Evolutionary conservation across 116 monocot species (phyloP).

Genomic region (Iris pallida): DNA sequence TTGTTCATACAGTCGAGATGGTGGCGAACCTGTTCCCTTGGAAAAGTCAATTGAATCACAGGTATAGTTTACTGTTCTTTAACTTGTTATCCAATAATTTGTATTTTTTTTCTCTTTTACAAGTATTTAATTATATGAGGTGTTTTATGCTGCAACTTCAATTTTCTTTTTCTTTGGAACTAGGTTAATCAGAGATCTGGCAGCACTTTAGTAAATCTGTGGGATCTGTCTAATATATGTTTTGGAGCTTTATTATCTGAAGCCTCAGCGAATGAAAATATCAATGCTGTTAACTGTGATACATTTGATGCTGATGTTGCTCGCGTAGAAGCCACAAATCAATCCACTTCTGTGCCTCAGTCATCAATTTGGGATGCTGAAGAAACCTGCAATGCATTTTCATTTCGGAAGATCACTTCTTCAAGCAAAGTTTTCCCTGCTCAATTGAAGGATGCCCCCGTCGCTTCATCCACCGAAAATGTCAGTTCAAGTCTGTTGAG

Average conservation of each 20-base stretch:
- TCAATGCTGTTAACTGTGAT: constrained; percentile 45
- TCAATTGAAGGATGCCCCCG: constrained; percentile 6
- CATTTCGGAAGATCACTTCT: constrained; percentile 29
- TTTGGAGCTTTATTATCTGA: constrained; percentile 53
- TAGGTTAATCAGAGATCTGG: constrained; percentile 32
- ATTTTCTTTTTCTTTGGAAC: constrained; percentile 9
- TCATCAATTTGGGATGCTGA: constrained; percentile 78
- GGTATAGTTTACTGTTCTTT: constrained; percentile 20
- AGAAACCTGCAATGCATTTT: constrained; percentile 76
- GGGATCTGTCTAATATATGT: constrained; percentile 57
- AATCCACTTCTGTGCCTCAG: constrained; percentile 20
- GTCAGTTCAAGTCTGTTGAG: background rate
- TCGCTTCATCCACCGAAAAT: constrained; percentile 4
- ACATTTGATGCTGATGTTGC: constrained; percentile 81
- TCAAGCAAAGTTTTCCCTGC: constrained; percentile 3
- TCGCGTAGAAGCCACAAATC: constrained; percentile 20
- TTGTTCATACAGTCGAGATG: constrained; percentile 7
- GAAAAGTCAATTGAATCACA: constrained; percentile 5
- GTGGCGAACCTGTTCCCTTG: background rate
- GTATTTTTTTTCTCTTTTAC: background rate
- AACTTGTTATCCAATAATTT: background rate
- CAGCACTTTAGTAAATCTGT: constrained; percentile 21
- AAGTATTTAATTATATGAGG: constrained; percentile 2
- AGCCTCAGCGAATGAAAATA: constrained; percentile 23
- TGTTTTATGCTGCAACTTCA: background rate